A percentile compares a stretch with the other conserved stretches of the same genome.
These are phyloP conservation scores for Aurifilum marmelostoma DNA, from an alignment of 2,329 filamentous ascomycete species.

Conservation along the genomic window DNA sequence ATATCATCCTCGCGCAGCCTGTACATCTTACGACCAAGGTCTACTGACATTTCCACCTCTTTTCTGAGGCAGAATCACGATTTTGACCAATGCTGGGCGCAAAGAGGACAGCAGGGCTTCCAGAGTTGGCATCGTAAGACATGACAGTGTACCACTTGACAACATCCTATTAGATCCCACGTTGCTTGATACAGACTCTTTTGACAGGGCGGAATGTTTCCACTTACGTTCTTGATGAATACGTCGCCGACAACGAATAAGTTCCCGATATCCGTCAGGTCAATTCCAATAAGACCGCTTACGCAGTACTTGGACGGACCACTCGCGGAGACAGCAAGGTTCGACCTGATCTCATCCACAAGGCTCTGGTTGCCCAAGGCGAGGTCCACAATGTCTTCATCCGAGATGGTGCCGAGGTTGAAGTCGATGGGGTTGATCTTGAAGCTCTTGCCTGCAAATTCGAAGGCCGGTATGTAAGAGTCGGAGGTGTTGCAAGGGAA, in stretches of 20 bases:
- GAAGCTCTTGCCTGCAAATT: constrained; percentile 21
- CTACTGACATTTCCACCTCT: background rate
- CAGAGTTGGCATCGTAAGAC: constrained; percentile 18
- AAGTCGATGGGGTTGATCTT: constrained; percentile 23
- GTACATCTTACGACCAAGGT: background rate
- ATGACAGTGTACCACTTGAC: constrained; percentile 19
- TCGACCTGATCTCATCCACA: constrained; percentile 1
- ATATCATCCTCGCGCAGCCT: no score
- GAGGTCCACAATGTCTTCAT: constrained; percentile 16
- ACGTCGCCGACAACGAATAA: constrained; percentile 20
- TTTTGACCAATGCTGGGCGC: constrained; percentile 15
- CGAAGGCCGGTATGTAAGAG: constrained; percentile 13
- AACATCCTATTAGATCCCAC: background rate
- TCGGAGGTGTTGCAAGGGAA: constrained; percentile 20
- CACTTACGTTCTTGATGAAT: constrained; percentile 22
- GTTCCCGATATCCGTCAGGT: constrained; percentile 14
- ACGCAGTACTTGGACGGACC: constrained; percentile 7
- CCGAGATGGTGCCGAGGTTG: constrained; percentile 18
- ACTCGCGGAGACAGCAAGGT: background rate
- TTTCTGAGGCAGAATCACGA: background rate
- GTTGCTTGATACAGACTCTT: background rate
- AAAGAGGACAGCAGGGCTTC: constrained; percentile 19
- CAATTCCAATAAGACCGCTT: constrained; percentile 14
- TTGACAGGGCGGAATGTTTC: background rate
- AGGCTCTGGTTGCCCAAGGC: constrained; percentile 21